phyloP scores from a whole-genome alignment of 2,329 filamentous ascomycete species.

The Uncinocarpus reesii region DNA sequence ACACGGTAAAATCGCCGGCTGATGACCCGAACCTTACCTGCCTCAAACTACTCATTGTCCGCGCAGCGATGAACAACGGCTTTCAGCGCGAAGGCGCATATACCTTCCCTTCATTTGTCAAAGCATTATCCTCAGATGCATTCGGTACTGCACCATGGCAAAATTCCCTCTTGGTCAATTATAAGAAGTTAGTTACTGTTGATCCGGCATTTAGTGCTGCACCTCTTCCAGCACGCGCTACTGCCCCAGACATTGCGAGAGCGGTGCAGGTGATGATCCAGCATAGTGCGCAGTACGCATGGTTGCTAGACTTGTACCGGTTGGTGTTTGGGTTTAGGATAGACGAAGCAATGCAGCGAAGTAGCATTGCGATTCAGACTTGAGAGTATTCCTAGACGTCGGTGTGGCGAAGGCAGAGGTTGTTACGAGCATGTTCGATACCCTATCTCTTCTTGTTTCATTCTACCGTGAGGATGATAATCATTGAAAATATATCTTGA shows the following conservation, averaged over 20 bases:
- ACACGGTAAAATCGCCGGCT: constrained; percentile 34
- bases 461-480: not conserved
- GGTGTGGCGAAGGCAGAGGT: not conserved
- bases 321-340: constrained; percentile 75
- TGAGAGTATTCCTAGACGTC: not conserved
- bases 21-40: constrained; percentile 70
- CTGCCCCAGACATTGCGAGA: constrained; percentile 65
- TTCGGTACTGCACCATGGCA: constrained; percentile 68
- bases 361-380: constrained; percentile 43
- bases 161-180: constrained; percentile 60
- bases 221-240: constrained; percentile 27
- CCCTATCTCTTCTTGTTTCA: not conserved
- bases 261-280: constrained; percentile 64
- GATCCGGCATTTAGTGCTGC: constrained; percentile 55
- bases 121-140: constrained; percentile 61
- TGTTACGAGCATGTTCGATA: constrained; percentile 5
- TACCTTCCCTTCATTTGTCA: constrained; percentile 63
- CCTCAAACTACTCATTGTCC: constrained; percentile 68
- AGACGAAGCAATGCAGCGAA: constrained; percentile 62
- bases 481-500: not conserved
- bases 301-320: constrained; percentile 70
- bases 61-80: constrained; percentile 75
- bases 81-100: constrained; percentile 53
- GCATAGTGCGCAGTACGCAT: constrained; percentile 60
- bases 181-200: constrained; percentile 65